Evolutionary conservation across 1,284 basidiomycete species (phyloP).

Genomic region (Xerocomus nothofagi): DNA sequence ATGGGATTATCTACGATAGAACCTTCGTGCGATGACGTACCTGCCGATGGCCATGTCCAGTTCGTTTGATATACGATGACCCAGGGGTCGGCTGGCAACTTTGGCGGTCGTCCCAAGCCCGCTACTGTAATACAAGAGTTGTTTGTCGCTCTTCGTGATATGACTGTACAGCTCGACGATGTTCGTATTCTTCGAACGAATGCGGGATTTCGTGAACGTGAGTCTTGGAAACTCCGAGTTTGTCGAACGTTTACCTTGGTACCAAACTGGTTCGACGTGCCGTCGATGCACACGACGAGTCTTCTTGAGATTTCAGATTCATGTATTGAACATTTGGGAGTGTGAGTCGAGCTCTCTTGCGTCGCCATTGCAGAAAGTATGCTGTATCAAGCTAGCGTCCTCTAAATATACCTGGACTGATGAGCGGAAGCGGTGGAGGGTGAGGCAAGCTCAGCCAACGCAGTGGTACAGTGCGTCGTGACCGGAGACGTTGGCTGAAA

Average conservation of each 20-base stretch:
- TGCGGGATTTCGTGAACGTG: not conserved
- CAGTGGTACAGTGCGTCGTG: not conserved
- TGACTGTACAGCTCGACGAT: constrained; percentile 38
- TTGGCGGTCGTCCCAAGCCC: constrained; percentile 37
- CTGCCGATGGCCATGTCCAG: constrained; percentile 34
- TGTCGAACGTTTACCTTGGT: constrained; percentile 24
- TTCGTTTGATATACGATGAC: constrained; percentile 16
- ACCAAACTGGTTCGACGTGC: constrained; percentile 39
- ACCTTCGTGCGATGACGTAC: constrained; percentile 17
- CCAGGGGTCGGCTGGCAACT: constrained; percentile 9
- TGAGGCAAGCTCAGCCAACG: not conserved
- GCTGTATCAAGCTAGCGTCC: not conserved
- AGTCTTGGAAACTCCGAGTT: not conserved
- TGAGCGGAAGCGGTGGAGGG: not conserved
- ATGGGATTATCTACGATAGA: not conserved
- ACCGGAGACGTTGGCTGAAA: too few species aligned
- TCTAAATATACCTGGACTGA: constrained; percentile 1
- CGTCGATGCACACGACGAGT: constrained; percentile 40
- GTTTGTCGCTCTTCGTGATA: constrained; percentile 31
- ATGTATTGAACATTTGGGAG: constrained; percentile 7
- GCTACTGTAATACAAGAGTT: constrained; percentile 39
- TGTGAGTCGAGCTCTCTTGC: not conserved
- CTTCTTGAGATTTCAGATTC: constrained; percentile 22
- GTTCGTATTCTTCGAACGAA: constrained; percentile 35
- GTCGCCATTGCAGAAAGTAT: constrained; percentile 5